Percentiles rank a stretch among this genome's conserved stretches.
Conservation (phyloP, 1,139 yeast genomes). For the Debaryomyces psychrophilus region DNA sequence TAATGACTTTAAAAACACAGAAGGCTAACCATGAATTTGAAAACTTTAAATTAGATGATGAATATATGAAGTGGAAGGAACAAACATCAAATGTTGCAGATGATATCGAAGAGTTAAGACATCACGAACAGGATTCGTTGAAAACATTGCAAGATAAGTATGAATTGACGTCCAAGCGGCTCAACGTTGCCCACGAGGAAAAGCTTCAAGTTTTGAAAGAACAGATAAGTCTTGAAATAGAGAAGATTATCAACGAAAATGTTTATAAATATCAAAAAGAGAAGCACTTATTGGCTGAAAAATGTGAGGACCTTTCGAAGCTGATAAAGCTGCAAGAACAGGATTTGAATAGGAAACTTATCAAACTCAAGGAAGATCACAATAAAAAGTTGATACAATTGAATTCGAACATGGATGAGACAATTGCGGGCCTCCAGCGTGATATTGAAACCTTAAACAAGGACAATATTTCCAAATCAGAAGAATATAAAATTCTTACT, state of each 20-base stretch:
- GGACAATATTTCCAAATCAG: conserved; percentile 11
- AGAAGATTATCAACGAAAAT: conserved; percentile 34
- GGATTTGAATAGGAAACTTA: conserved; percentile 28
- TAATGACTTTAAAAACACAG: conserved; percentile 40
- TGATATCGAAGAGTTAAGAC: conserved; percentile 34
- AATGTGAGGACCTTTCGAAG: conserved; percentile 13
- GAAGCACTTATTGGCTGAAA: conserved; percentile 5
- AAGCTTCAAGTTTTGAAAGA: conserved; percentile 42
- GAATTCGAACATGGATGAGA: conserved; percentile 26
- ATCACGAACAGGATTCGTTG: conserved; percentile 30
- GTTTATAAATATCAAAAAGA: conserved; percentile 29
- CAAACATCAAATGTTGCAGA: conserved; percentile 24
- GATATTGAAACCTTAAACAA: conserved; percentile 19
- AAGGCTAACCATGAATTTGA: conserved; percentile 39
- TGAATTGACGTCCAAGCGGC: conserved; percentile 36
- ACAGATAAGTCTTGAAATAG: conserved; percentile 36
- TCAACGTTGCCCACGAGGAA: conserved; percentile 37
- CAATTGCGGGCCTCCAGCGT: conserved; percentile 18
- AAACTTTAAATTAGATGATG: conserved; percentile 43
- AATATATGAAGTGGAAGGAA: conserved; percentile 27
- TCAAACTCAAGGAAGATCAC: conserved; percentile 32
- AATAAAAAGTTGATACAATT: conserved; percentile 23
- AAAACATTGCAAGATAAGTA: conserved; percentile 36
- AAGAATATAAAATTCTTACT: conserved; percentile 6
- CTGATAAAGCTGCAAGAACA: conserved; percentile 23